phyloP scores from a whole-genome alignment of 2,329 filamentous ascomycete species.

The Sporothrix phasma region DNA sequence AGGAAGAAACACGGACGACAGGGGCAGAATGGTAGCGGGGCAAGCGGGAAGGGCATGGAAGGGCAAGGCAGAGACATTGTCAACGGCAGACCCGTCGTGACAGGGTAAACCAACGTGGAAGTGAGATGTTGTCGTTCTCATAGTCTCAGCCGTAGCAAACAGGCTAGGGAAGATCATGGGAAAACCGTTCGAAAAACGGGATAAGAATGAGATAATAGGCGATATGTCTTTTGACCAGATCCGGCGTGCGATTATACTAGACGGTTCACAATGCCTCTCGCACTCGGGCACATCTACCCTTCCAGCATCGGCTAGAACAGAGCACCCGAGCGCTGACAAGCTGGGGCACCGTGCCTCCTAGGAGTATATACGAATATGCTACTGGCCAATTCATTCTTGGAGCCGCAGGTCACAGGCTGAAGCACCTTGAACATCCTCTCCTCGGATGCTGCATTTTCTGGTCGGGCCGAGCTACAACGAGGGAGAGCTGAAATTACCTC shows the following conservation, averaged over 20 bases:
- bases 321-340: no score
- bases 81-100: not conserved
- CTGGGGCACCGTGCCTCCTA: no score
- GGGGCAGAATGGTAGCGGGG: not conserved
- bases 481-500: no score
- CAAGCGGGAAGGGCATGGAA: not conserved
- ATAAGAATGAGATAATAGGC: not conserved
- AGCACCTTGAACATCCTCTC: no score
- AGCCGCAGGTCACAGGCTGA: no score
- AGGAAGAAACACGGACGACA: not conserved
- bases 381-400: not conserved
- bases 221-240: not conserved
- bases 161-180: not conserved
- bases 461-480: not conserved
- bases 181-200: no score
- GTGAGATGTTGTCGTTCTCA: not conserved
- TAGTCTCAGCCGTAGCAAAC: not conserved
- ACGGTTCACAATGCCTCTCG: not conserved
- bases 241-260: not conserved
- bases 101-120: conserved; percentile 8
- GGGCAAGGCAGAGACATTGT: not conserved
- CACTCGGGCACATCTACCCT: not conserved
- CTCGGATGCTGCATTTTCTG: not conserved
- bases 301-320: not conserved
- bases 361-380: not conserved